Base-by-base conservation (phyloP, 257 asterid genomes). In the Nicotiana otophora region DNA sequence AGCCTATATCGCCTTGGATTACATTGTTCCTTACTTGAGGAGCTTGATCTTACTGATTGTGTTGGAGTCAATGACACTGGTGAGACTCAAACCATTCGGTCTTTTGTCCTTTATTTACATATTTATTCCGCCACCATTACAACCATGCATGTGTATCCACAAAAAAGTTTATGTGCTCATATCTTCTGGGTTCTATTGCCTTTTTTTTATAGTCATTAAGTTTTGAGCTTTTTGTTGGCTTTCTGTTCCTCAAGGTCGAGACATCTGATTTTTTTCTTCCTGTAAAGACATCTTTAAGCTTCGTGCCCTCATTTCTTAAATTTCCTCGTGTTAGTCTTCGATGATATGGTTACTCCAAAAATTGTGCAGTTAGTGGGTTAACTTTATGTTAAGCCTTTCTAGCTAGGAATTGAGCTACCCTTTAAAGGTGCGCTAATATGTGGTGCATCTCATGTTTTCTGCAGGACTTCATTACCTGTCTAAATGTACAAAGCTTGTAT, bases 11-110 rank as follows among this genome's bases (percentile, higher is more conserved):
- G n/a, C 86, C 88, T 93, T 54, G 94, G 92, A 57, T 92, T 89
- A 12, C 80, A 82, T 12, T 89, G 95, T 85, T 34, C 42, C 82
- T 81, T 78, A 33, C 96, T 93, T 3, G 85, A 89, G 89, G 95
- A 92, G 88, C 89, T 92, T 80, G 97, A 93, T 86, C 96, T 93
- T 75, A 93, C 97, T 1, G 97, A 92, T 83, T 93, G 97, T 86
- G 77, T 88, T 12, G 97, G 95, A 62, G 81, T 93, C 51, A 88
- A 88, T 54, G 93, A 93, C 86, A 79, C 31, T 26, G 97, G 96
- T 93, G 90, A 89, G 80, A 23, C 67, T 3, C 80, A 16, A 9
- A 31, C 65, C 54, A 11, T 34, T 63, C 36, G 31, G 48, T 46
- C 63, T 64, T 58, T 9, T 57, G 42, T 81, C 72, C 19, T 79